Evolutionary conservation across 176 grass and related monocot species (phyloP), one percentile per base, ranked within the genome.

Genomic region (Oropetium thomaeum): DNA sequence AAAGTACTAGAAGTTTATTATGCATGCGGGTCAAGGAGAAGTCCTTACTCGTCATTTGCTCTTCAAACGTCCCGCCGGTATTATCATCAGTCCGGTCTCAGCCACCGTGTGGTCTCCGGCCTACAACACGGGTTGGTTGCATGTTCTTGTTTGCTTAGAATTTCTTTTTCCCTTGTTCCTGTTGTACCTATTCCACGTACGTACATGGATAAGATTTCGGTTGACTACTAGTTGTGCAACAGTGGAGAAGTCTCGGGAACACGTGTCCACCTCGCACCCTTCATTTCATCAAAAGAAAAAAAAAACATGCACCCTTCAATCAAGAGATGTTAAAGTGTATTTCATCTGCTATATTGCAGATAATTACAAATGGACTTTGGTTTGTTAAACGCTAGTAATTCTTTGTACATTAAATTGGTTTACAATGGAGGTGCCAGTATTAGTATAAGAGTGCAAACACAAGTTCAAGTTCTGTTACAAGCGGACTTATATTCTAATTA

Each of bases 31-130:
- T 82, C 84, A 32, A 81, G 78, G 54, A 69, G 38, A 75, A 51
- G 75, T 88, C 75, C 51, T 35, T 57, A 88, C 79, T 87, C 84
- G 84, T 76, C 78, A 82, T 77, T 82, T 17, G 37, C 47, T 3
- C 45, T 87, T 70, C 55, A 76, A 64, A 64, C 71, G 12, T 57
- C 28, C 42, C n/a, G n/a, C n/a, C n/a, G n/a, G n/a, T n/a, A n/a
- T n/a, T n/a, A n/a, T n/a, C n/a, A n/a, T n/a, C n/a, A 44, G 54
- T 74, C 41, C 26, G 73, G 73, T 76, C 65, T 37, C 28, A n/a
- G 41, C 28, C 57, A 31, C 53, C 44, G 71, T 76, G 64, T 42
- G 29, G 23, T n/a, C n/a, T n/a, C n/a, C n/a, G n/a, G n/a, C n/a
- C n/a, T n/a, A n/a, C n/a, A n/a, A 73, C 70, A n/a, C n/a, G 53